Conservation (phyloP, 2,329 filamentous ascomycete genomes). For the Fusarium napiforme region DNA sequence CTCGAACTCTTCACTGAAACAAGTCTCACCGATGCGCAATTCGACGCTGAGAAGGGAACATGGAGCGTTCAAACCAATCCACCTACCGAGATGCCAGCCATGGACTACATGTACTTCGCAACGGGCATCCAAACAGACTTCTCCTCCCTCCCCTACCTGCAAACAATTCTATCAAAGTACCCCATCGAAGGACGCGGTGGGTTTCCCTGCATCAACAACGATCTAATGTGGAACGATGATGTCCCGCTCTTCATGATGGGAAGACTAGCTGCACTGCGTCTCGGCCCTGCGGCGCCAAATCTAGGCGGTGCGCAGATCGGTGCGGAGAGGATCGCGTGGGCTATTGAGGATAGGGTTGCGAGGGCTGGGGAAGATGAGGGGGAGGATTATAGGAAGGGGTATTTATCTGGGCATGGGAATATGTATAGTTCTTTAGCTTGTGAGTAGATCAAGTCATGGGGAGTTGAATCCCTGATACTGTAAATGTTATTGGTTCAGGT, state of each 20-base stretch:
- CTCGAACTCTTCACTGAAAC: slow-evolving; percentile 69
- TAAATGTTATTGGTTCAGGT: neutral
- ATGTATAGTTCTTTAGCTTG: slow-evolving; percentile 49
- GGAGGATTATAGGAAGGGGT: slow-evolving; percentile 35
- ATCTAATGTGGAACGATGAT: slow-evolving; percentile 79
- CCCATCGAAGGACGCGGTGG: slow-evolving; percentile 73
- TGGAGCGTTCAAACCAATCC: slow-evolving; percentile 64
- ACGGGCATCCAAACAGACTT: slow-evolving; percentile 77
- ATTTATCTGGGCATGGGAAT: slow-evolving; percentile 51
- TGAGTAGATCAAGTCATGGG: slow-evolving; percentile 20
- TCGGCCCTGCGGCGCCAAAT: slow-evolving; percentile 80
- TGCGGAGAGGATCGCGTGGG: slow-evolving; percentile 79
- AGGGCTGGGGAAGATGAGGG: slow-evolving; percentile 32
- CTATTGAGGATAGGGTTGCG: slow-evolving; percentile 66
- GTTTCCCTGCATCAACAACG: slow-evolving; percentile 78
- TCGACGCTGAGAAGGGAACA: slow-evolving; percentile 52
- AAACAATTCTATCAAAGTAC: slow-evolving; percentile 66
- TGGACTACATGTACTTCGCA: slow-evolving; percentile 80
- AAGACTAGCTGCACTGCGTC: slow-evolving; percentile 71
- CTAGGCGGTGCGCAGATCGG: slow-evolving; percentile 78
- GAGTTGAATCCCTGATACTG: no score
- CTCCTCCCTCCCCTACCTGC: slow-evolving; percentile 67
- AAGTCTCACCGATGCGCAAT: slow-evolving; percentile 61
- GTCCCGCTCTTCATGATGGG: slow-evolving; percentile 80
- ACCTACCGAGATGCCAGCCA: slow-evolving; percentile 62